phyloP scores from a whole-genome alignment of 1,139 yeast genomes.

The Wickerhamomyces sp. region DNA sequence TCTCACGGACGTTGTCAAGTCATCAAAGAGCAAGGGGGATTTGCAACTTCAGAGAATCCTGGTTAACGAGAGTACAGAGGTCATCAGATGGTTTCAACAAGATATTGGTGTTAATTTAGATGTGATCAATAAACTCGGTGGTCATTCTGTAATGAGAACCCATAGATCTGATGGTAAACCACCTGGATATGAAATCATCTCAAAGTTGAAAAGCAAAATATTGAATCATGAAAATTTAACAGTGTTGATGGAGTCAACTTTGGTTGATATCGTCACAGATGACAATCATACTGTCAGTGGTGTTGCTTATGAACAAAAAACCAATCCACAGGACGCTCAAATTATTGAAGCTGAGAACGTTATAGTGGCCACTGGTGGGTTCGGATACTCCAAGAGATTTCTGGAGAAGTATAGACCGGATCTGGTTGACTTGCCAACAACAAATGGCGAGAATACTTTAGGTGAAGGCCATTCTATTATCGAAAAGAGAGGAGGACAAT shows the following conservation, averaged over 20 bases:
- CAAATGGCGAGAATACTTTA: constrained; percentile 70
- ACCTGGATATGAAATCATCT: constrained; percentile 79
- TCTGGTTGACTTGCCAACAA: constrained; percentile 57
- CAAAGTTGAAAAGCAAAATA: constrained; percentile 50
- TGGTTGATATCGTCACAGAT: constrained; percentile 46
- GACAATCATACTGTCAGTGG: constrained; percentile 36
- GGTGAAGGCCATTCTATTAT: constrained; percentile 72
- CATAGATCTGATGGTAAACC: constrained; percentile 56
- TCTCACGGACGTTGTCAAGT: constrained; percentile 57
- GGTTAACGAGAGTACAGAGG: constrained; percentile 43
- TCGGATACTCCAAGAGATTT: constrained; percentile 37
- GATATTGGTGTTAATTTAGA: constrained; percentile 56
- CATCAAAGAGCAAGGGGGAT: constrained; percentile 61
- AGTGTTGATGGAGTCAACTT: constrained; percentile 50
- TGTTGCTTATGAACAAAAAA: constrained; percentile 37
- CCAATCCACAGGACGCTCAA: constrained; percentile 21
- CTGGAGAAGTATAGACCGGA: constrained; percentile 64
- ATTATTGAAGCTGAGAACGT: constrained; percentile 36
- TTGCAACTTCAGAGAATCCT: constrained; percentile 40
- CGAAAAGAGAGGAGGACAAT: constrained; percentile 50
- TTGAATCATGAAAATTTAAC: constrained; percentile 47
- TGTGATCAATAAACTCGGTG: constrained; percentile 67
- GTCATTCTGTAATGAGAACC: constrained; percentile 70
- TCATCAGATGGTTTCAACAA: constrained; percentile 69
- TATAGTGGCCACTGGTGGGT: constrained; percentile 79